phyloP scores from a whole-genome alignment of 2,329 filamentous ascomycete species.

The Botrytis elliptica region DNA sequence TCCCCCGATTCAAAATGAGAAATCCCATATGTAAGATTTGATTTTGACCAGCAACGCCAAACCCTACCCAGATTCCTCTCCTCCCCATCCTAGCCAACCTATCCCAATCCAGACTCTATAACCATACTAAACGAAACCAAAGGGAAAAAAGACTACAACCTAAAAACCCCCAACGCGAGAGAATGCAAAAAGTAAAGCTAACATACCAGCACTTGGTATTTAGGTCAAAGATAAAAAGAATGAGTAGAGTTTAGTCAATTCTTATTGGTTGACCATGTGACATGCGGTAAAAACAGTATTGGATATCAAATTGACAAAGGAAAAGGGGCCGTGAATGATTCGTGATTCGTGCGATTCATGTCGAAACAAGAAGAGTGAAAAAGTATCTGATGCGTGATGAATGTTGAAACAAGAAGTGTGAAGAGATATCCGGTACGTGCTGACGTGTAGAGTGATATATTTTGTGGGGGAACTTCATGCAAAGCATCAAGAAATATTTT shows the following conservation, averaged over 20 bases:
- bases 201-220: conserved; percentile 17
- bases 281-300: not conserved
- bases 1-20: not conserved
- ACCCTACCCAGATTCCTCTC: not conserved
- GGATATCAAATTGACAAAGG: conserved; percentile 10
- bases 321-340: conserved; percentile 10
- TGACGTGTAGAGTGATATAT: not conserved
- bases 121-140: not conserved
- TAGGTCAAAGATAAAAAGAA: not conserved
- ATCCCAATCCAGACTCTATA: not conserved
- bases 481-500: not conserved
- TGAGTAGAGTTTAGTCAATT: not conserved
- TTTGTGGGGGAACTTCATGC: conserved; percentile 12
- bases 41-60: not conserved
- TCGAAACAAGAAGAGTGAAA: not conserved
- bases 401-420: not conserved
- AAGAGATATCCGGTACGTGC: not conserved
- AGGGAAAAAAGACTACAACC: not conserved
- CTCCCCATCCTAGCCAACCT: not conserved
- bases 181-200: conserved; percentile 3
- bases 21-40: not conserved
- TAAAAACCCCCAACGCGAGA: not conserved
- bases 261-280: not conserved
- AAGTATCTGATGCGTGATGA: not conserved
- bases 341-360: conserved; percentile 1